A percentile compares a stretch with the other conserved stretches of the same genome.
Conservation (phyloP, 495 filamentous ascomycete species). For the Evansstolkia leycettana region DNA sequence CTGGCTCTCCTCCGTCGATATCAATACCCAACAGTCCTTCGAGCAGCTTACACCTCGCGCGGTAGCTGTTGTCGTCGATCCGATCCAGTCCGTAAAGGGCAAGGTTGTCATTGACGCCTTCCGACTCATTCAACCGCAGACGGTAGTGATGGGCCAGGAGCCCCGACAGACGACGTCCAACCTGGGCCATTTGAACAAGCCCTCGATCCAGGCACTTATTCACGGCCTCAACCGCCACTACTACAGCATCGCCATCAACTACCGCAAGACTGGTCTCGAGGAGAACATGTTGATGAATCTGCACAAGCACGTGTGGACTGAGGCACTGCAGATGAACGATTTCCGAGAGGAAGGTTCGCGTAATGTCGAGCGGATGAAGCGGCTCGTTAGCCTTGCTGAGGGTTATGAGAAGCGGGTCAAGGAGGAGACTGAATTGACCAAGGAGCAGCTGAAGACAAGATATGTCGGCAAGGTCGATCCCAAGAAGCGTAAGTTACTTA, state of each 20-base stretch:
- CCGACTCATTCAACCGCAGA: constrained; percentile 96
- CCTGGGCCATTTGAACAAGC: constrained; percentile 95
- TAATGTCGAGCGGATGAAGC: constrained; percentile 77
- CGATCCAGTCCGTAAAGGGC: constrained; percentile 97
- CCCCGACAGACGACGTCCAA: constrained; percentile 98
- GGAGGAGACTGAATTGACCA: constrained; percentile 92
- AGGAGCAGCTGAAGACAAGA: constrained; percentile 96
- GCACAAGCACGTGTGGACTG: constrained; percentile 98
- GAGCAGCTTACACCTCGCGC: constrained; percentile 93
- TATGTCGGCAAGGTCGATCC: constrained; percentile 98
- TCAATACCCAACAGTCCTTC: constrained; percentile 99
- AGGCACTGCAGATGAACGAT: constrained; percentile 93
- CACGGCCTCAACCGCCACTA: constrained; percentile 97
- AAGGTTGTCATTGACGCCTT: constrained; percentile 99
- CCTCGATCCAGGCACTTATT: constrained; percentile 97
- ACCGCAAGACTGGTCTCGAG: constrained; percentile 92
- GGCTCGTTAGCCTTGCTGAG: constrained; percentile 78
- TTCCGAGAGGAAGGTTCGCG: constrained; percentile 72
- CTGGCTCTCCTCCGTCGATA: constrained; percentile 97
- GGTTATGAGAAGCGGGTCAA: constrained; percentile 98
- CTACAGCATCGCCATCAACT: constrained; percentile 97
- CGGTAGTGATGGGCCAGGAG: constrained; percentile 96
- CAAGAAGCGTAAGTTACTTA: constrained; percentile 67
- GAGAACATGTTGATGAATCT: constrained; percentile 99
- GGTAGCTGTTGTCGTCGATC: constrained; percentile 94